phyloP scores from a whole-genome alignment of 2,329 filamentous ascomycete genomes.

The Trichoderma sp. region DNA sequence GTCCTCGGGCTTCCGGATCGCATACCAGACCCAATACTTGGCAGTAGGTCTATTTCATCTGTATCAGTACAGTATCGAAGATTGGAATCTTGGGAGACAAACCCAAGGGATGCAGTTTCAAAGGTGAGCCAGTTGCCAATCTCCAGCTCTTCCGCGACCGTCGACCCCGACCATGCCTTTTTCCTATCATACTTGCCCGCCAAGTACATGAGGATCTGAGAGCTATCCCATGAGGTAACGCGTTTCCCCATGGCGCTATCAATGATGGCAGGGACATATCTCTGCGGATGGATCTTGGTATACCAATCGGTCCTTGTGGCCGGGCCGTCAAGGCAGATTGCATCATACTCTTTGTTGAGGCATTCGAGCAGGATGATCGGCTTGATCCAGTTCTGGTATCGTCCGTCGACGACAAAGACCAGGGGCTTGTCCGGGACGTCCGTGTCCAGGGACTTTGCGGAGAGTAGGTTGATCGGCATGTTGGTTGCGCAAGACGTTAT shows the following conservation, averaged over 20 bases:
- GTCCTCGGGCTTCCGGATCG: slow-evolving; percentile 21
- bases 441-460: slow-evolving; percentile 14
- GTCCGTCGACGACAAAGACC: slow-evolving; percentile 20
- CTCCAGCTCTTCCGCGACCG: slow-evolving; percentile 4
- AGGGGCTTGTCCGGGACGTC: slow-evolving; percentile 27
- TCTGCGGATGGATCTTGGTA: slow-evolving; percentile 25
- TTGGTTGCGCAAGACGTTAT: not conserved
- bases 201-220: slow-evolving; percentile 22
- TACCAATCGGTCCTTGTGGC: slow-evolving; percentile 23
- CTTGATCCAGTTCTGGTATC: slow-evolving; percentile 28
- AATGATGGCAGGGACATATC: slow-evolving; percentile 26
- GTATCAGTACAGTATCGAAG: too few species aligned
- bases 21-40: slow-evolving; percentile 27
- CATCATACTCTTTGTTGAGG: slow-evolving; percentile 12
- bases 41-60: slow-evolving; percentile 1
- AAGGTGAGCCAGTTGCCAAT: slow-evolving; percentile 28
- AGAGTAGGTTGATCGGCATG: slow-evolving; percentile 21
- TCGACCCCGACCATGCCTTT: slow-evolving; percentile 9
- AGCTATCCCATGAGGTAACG: slow-evolving; percentile 24
- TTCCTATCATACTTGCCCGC: slow-evolving; percentile 22
- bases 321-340: slow-evolving; percentile 18
- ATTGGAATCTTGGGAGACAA: not conserved
- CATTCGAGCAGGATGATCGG: slow-evolving; percentile 26
- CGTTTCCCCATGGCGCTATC: slow-evolving; percentile 21
- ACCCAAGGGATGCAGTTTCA: slow-evolving; percentile 27